Evolutionary conservation across 202 grass and related monocot species (phyloP), one percentile per base, ranked within the genome.

Genomic region (Saccharum hybrid): DNA sequence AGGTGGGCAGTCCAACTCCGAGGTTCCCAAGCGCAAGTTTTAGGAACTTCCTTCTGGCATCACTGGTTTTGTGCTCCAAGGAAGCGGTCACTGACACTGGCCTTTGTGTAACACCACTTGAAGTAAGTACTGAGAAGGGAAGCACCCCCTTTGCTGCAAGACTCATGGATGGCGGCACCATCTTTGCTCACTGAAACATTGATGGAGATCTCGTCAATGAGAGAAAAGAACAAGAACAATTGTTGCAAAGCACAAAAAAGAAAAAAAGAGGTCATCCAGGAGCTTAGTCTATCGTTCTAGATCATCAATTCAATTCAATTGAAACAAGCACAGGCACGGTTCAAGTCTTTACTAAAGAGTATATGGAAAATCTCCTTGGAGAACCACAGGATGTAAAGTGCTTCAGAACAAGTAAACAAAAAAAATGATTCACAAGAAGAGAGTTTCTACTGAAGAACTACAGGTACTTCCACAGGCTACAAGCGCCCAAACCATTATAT

Each of bases 11-110:
- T 16, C 87, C 85, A 21, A 95, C 78, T 28, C 90, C 95, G 38
- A 89, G 70, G 70, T 90, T 96, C 76, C 95, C 95, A 43, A 95
- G 86, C 23, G 94, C 89, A 3, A 98, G 83, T 46, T 96, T 98
- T 63, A 98, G 84, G 78, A 98, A 93, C 74, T 87, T 93, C 80
- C 96, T 93, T 60, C 93, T 91, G 40, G 86, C 86, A 26, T 90
- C 88, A 21, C 45, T 89, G 7, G 84, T 60, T 80, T 89, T 92
- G 74, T 87, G 81, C 70, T 90, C 91, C 66, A 94, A 84, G 49
- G 91, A 98, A 46, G 93, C 87, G 43, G 81, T 92, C 63, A 90
- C 85, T 18, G 89, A 86, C 16, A 93, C 80, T 0, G 89, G 86
- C 66, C 89, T 90, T 48, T 46, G 84, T 18, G 85, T 64, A 75